phyloP scores from a whole-genome alignment of 225 moss, liverwort and hornwort species.

The Ulota crispa region DNA sequence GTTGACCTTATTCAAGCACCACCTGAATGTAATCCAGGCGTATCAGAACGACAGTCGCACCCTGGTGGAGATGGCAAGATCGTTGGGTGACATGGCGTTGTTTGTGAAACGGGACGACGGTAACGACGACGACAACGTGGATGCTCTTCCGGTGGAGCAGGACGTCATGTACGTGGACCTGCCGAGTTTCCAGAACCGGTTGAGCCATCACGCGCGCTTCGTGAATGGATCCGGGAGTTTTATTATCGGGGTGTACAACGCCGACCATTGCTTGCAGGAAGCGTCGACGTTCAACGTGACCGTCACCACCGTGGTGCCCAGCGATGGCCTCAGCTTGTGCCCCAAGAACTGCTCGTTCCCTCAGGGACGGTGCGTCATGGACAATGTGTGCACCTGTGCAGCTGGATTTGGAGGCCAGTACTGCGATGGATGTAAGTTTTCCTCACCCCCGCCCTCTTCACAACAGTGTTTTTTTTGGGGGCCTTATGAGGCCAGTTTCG shows the following conservation, averaged over 20 bases:
- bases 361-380: constrained; percentile 42
- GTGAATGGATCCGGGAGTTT: constrained; percentile 41
- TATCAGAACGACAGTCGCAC: constrained; percentile 34
- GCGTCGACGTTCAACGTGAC: constrained; percentile 45
- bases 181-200: constrained; percentile 48
- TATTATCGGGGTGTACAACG: constrained; percentile 43
- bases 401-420: constrained; percentile 42
- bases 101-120: constrained; percentile 34
- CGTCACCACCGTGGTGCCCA: constrained; percentile 30
- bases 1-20: too few relatives aligned
- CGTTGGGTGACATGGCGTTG: constrained; percentile 40
- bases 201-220: constrained; percentile 43
- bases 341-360: constrained; percentile 57
- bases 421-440: constrained; percentile 46
- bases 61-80: constrained; percentile 45
- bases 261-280: constrained; percentile 38
- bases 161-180: constrained; percentile 41
- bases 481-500: too few relatives aligned
- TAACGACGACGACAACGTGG: neutral
- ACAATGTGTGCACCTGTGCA: constrained; percentile 37
- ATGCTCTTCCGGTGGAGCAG: constrained; percentile 36
- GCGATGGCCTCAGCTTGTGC: constrained; percentile 29
- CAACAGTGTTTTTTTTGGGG: too few relatives aligned
- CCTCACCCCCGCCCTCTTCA: too few relatives aligned
- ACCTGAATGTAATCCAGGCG: constrained; percentile 30